Base-by-base conservation (phyloP, 106 monocot genomes). In the Triglochin maritima region DNA sequence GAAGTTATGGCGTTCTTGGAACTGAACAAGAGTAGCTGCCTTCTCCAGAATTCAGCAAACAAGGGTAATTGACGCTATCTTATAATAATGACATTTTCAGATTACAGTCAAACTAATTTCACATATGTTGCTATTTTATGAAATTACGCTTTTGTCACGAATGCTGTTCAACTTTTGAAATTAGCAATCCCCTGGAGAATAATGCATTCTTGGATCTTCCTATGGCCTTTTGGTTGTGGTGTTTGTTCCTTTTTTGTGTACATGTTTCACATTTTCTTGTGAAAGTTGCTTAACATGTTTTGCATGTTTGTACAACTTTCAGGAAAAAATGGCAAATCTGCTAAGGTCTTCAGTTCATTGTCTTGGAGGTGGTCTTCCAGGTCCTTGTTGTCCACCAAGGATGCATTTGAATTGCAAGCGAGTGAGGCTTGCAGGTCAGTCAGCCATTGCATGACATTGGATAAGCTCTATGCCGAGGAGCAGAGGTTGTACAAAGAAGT, bases 281-380 rank as follows among this genome's bases (percentile, higher is more conserved):
- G 29, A 29, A 29, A 29, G 29, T 29, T 29, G 29, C 29, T 29
- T 29, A 29, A 29, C 29, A 29, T 29, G 29, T 29, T 29, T 29
- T 29, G 29, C 29, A 29, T 29, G 29, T 29, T 29, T 29, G 29
- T 29, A 29, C 29, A 29, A 2, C 49, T 64, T 74, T 29, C 74
- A 89, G 94, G 80, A 8, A 87, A 73, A 67, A 89, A 57, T 56
- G 74, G 69, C 48, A 89, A 89, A 72, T 85, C 93, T 17, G 86
- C 93, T 0, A 94, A 89, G 73, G 93, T 94, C 12, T 86, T 87
- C 60, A 76, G 67, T 62, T 65, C 76, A 41, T 60, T 94, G 15
- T 86, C 86, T 29, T 94, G 86, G 84, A 89, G 76, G 72, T 85
- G 86, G 86, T 94, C 89, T 63, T 80, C 79, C 56, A 94, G 65